Conservation (phyloP, 768 basidiomycete genomes). For the Cystobasidium onofrii region DNA sequence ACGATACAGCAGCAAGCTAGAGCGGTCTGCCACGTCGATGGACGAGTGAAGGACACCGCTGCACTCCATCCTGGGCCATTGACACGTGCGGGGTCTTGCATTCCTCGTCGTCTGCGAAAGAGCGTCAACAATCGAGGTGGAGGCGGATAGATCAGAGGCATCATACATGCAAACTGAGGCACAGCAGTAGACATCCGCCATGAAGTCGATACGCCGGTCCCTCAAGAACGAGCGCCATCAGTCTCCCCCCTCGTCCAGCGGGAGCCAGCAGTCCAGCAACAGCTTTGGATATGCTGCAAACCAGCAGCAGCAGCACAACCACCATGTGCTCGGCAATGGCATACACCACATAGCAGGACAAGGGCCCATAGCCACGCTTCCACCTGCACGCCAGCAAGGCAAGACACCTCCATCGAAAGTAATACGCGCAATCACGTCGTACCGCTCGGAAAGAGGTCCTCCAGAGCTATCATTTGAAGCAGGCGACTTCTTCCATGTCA, state of each 20-base stretch:
- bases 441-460: constrained; percentile 59
- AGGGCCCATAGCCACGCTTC: neutral
- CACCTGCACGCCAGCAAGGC: constrained; percentile 11
- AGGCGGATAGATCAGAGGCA: neutral
- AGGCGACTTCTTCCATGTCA: constrained; percentile 97
- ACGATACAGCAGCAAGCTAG: neutral
- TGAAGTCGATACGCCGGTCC: constrained; percentile 78
- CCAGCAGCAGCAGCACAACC: constrained; percentile 45
- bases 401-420: constrained; percentile 82
- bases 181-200: constrained; percentile 44
- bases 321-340: constrained; percentile 48
- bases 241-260: constrained; percentile 56
- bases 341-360: constrained; percentile 1
- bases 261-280: constrained; percentile 62
- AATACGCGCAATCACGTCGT: constrained; percentile 67
- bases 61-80: neutral
- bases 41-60: neutral
- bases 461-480: constrained; percentile 81
- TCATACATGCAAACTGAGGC: too few species aligned
- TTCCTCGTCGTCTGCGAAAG: neutral
- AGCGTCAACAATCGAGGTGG: neutral
- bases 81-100: neutral
- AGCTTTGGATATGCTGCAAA: constrained; percentile 45
- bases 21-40: neutral
- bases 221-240: constrained; percentile 59